phyloP scores from a whole-genome alignment of 345 rosid genomes.

The Hibiscus trionum region DNA sequence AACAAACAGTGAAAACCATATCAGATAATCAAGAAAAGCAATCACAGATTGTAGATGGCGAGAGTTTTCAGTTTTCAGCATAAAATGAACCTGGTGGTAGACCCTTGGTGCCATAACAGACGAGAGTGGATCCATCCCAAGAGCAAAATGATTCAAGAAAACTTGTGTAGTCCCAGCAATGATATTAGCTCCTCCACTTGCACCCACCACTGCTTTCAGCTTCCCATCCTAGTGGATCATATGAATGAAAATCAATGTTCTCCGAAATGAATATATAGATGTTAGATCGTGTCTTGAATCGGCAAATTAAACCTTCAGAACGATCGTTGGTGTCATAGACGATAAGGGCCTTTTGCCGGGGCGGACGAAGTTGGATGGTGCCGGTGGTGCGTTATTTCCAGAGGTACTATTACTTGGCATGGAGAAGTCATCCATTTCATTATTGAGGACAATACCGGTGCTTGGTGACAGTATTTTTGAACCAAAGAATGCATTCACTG shows the following conservation, averaged over 20 bases:
- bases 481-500: slow-evolving; percentile 55
- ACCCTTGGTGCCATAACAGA: slow-evolving; percentile 50
- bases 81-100: slow-evolving; percentile 47
- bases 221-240: slow-evolving; percentile 29
- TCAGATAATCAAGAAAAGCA: too few species aligned
- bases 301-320: slow-evolving; percentile 32
- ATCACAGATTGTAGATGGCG: too few species aligned
- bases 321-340: slow-evolving; percentile 55
- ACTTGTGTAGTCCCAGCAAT: slow-evolving; percentile 48
- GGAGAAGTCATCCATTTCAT: slow-evolving; percentile 69
- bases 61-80: background rate
- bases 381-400: slow-evolving; percentile 26
- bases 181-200: slow-evolving; percentile 56
- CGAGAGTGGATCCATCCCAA: slow-evolving; percentile 49
- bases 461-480: slow-evolving; percentile 36
- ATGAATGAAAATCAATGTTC: background rate
- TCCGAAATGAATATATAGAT: slow-evolving; percentile 12
- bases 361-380: slow-evolving; percentile 45
- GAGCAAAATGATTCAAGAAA: slow-evolving; percentile 43
- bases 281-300: background rate
- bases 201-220: slow-evolving; percentile 51
- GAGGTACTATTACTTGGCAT: slow-evolving; percentile 6
- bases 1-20: background rate
- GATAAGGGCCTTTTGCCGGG: slow-evolving; percentile 62
- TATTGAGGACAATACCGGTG: slow-evolving; percentile 58